Evolutionary conservation across 148 eudicot species (phyloP), one percentile per base, ranked within the genome.

Genomic region (Spergularia bocconei): DNA sequence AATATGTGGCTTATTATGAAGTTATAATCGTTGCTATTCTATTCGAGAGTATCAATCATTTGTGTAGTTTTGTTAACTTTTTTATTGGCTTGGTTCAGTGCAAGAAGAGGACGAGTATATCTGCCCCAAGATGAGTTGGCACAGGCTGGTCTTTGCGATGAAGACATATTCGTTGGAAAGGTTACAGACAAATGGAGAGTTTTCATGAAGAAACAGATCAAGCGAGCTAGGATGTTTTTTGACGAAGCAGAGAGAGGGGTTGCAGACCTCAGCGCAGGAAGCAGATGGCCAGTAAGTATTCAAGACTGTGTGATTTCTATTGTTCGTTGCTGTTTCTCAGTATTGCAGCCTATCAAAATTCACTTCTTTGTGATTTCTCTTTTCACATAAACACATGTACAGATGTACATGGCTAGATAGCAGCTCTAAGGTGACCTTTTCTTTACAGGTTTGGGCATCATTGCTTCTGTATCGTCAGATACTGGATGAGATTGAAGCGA

Each of bases 121-220:
- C 81, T 96, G 33, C 99, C 99, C 53, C 98, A 89, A 78, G 99
- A 96, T 68, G 99, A 96, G 82, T 76, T 96, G 77, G 91, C 94
- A n/a, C 90, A 91, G 64, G 90, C 97, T 5, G 98, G 99, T 74
- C 90, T 96, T 38, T 89, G 97, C 0, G 99, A 96, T n/a, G 97
- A 96, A 54, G 98, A 96, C 79, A 92, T 96, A 75, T 91, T 89
- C 84, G 84, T 90, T 10, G 96, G 93, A 68, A 92, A 82, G 77
- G 98, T 96, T 5, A 96, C 99, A 3, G 98, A 96, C 48, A 91
- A 89, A 79, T 96, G 99, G 99, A 89, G 98, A 81, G 78, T 13
- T 67, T 96, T 96, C 79, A 96, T 96, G 99, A 92, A 84, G 81
- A 86, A 86, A 80, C 99, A 96, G 82, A 91, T 96, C 71, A 89